These are phyloP conservation scores for Strigomonas galati DNA, from an alignment of 208 protist species.

Conservation along the genomic window DNA sequence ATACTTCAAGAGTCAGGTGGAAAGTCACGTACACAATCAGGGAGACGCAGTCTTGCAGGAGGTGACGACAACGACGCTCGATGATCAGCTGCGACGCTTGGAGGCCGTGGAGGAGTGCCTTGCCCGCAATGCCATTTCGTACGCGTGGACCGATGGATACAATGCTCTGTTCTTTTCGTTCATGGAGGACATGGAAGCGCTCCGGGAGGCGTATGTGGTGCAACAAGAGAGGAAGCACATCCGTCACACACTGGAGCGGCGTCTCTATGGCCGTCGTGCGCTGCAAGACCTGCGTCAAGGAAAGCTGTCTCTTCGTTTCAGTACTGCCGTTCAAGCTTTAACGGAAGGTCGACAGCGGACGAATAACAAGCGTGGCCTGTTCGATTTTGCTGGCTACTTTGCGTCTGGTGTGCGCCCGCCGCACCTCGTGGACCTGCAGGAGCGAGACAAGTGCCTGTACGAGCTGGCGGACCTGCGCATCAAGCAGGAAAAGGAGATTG, in stretches of 20 bases:
- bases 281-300: background rate
- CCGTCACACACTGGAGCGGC: background rate
- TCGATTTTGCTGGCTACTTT: constrained; percentile 58
- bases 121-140: constrained; percentile 35
- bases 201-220: constrained; percentile 16
- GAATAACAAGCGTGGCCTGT: constrained; percentile 16
- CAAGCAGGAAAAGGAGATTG: constrained; percentile 36
- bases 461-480: constrained; percentile 55
- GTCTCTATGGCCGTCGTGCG: background rate
- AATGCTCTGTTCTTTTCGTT: constrained; percentile 44
- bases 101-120: constrained; percentile 39
- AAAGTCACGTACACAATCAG: background rate
- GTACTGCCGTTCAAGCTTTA: background rate
- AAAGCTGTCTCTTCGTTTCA: background rate
- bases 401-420: constrained; percentile 30
- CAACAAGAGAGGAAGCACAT: background rate
- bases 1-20: background rate
- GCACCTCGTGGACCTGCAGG: constrained; percentile 52
- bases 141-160: constrained; percentile 45
- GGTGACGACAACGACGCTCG: background rate
- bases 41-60: background rate
- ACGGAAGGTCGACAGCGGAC: background rate
- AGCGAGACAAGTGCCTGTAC: constrained; percentile 55
- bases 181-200: constrained; percentile 16
- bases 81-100: constrained; percentile 14